These are phyloP conservation scores for Cladosporium sp. DNA, from an alignment of 2,329 filamentous ascomycete genomes.

Conservation along the genomic window DNA sequence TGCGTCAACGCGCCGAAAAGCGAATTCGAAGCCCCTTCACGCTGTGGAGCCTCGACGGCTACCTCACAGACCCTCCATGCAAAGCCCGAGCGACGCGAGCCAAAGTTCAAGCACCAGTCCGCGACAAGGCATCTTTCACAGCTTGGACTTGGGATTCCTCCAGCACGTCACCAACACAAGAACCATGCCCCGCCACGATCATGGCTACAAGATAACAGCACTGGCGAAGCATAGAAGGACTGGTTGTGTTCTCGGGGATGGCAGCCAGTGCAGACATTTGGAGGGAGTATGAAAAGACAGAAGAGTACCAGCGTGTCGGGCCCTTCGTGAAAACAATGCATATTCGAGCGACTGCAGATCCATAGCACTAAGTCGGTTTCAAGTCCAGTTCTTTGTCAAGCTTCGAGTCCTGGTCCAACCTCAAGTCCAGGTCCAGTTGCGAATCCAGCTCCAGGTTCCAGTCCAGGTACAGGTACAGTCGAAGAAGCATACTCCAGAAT, in stretches of 20 bases:
- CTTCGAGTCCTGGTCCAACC: not conserved
- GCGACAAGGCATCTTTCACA: not conserved
- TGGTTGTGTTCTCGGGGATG: not conserved
- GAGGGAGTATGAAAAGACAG: not conserved
- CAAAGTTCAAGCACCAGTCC: not conserved
- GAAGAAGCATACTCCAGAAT: not conserved
- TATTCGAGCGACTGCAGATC: not conserved
- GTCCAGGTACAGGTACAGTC: not conserved
- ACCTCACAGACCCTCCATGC: not conserved
- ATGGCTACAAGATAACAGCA: not conserved
- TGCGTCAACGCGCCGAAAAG: not conserved
- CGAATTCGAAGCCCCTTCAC: not conserved
- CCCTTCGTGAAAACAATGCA: not conserved
- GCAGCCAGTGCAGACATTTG: not conserved
- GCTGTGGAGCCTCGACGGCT: not conserved
- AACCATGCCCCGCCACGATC: not conserved
- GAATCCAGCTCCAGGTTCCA: constrained; percentile 3
- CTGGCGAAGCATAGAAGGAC: not conserved
- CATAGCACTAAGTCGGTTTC: not conserved
- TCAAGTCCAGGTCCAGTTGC: constrained; percentile 2
- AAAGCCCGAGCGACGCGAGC: not conserved
- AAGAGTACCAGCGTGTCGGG: not conserved
- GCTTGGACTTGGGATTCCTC: not conserved
- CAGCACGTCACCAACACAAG: not conserved
- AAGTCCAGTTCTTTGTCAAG: not conserved